Conservation (phyloP, 2,329 filamentous ascomycete species). For the Talaromyces piceae region DNA sequence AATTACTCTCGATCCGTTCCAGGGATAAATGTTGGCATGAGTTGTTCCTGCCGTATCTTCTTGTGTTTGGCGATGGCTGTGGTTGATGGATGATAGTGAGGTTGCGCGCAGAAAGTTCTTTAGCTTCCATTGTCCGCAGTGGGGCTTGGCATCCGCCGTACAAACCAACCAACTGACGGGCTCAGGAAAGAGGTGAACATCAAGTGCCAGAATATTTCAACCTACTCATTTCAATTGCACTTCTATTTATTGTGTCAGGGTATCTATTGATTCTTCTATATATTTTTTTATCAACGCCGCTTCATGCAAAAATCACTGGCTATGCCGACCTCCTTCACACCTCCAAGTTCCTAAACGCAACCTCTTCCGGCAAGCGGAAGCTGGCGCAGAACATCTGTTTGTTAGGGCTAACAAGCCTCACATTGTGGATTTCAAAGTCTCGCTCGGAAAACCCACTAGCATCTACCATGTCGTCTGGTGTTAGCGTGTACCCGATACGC, state of each 20-base stretch:
- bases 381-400: conserved; percentile 97
- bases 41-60: no score
- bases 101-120: no score
- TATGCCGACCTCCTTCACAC: conserved; percentile 9
- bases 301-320: background rate
- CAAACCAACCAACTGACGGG: no score
- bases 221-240: background rate
- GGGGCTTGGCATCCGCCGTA: no score
- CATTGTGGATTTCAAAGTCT: conserved; percentile 53
- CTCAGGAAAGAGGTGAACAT: no score
- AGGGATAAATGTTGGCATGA: no score
- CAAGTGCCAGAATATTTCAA: background rate
- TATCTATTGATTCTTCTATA: background rate
- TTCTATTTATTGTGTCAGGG: background rate
- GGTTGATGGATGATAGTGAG: no score
- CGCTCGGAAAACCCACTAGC: conserved; percentile 51
- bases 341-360: conserved; percentile 66
- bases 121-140: no score
- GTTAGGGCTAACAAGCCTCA: conserved; percentile 82
- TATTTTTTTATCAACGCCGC: background rate
- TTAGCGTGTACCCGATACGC: conserved; percentile 54
- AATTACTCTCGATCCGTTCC: no score
- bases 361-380: conserved; percentile 73
- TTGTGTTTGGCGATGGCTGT: no score
- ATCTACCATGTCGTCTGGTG: conserved; percentile 43